Percentiles rank a stretch among this genome's conserved stretches.
phyloP scores from a whole-genome alignment of 257 asterid species.

The Solanum rostratum region DNA sequence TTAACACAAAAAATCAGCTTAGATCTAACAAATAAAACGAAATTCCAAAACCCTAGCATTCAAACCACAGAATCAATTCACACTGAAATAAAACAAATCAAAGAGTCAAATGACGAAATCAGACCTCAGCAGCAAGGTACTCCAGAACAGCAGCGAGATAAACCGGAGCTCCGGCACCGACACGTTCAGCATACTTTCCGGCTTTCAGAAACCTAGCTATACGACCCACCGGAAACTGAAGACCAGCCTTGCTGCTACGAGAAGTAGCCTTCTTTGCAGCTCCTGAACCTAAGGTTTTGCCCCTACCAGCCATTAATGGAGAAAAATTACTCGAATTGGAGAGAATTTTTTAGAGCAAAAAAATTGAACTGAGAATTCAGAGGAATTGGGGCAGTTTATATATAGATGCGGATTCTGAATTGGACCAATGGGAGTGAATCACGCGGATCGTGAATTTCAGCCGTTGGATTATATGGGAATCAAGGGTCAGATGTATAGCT shows the following conservation, averaged over 20 bases:
- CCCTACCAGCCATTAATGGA: constrained; percentile 6
- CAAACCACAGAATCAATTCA: neutral
- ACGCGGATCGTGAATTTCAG: neutral
- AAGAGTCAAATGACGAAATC: neutral
- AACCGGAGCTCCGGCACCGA: constrained; percentile 13
- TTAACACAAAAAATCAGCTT: too few relatives aligned
- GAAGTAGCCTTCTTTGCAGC: constrained; percentile 9
- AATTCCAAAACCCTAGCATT: neutral
- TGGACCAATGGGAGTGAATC: neutral
- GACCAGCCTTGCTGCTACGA: constrained; percentile 11
- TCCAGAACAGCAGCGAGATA: constrained; percentile 9
- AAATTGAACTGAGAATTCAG: neutral
- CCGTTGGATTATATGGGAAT: neutral
- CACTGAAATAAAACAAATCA: neutral
- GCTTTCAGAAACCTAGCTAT: constrained; percentile 9
- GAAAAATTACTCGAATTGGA: too few relatives aligned
- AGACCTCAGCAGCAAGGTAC: constrained; percentile 9
- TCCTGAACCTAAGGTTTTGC: constrained; percentile 9
- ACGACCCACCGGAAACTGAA: constrained; percentile 12
- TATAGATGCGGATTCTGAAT: neutral
- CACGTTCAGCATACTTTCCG: constrained; percentile 10
- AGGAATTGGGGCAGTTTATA: neutral
- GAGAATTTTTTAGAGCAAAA: neutral
- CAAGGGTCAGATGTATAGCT: neutral
- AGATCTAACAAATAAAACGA: neutral